Base-by-base conservation (phyloP, 306 rosid species). In the Gleditsia sinensis region DNA sequence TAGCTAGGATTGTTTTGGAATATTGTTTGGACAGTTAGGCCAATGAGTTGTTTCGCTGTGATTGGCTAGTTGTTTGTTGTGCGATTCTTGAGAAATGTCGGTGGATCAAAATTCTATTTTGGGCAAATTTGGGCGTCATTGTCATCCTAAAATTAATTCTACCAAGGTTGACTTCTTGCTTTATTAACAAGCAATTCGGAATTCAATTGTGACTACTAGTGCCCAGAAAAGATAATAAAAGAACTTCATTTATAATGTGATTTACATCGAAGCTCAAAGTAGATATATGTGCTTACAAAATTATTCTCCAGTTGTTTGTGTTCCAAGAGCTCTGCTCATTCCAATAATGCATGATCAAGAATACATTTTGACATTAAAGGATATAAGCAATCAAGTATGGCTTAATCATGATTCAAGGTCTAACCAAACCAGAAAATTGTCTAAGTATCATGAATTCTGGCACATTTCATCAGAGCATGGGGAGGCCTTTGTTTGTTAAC, bases 301-400 rank as follows among this genome's bases (percentile, higher is more conserved):
- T 59, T 55, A 46, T 16, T 33, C 70, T 59, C 25, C 20, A 16
- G 42, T 53, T 61, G 50, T 51, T 55, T 55, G 74, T 65, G 43
- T 56, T 34, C 28, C 25, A 39, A 23, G 63, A 56, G 34, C 56
- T 78, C 24, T 32, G 16, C 53, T 30, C 40, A 50, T 77, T 49
- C 43, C 28, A 58, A 40, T 46, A 46, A 33, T 23, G 54, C 19
- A 66, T 51, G 75, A 33, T 54, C 9, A 37, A 27, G 45, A 43
- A 40, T 42, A 9, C n/a, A 16, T 17, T 59, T 34, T 58, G 36
- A 58, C 61, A 57, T 57, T 43, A 32, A 45, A n/a, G 39, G 34
- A 34, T 23, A 48, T 7, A 57, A 11, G 54, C 33, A 54, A 63
- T 48, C 40, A 71, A 6, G 27, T 54, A 16, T 37, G 71, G 54